Base-by-base conservation (phyloP, 139 green algal genomes). In the Penium margaritaceum region DNA sequence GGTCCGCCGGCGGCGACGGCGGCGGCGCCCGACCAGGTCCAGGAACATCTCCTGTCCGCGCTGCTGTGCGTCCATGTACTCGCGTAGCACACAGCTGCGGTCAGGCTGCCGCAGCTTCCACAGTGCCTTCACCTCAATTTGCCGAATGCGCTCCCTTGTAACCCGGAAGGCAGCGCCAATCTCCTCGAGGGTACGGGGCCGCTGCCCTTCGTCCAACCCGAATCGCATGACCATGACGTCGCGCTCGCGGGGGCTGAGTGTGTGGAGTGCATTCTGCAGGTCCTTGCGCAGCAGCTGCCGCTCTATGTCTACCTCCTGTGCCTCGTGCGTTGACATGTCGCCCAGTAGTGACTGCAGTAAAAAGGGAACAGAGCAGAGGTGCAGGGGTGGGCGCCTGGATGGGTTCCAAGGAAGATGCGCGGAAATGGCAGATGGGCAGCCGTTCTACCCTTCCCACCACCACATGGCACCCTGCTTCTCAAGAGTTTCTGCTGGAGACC, bases 51-150 rank as follows among this genome's bases (percentile, higher is more conserved):
- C n/a, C n/a, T n/a, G n/a, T n/a, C n/a, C n/a, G n/a, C n/a, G n/a
- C n/a, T n/a, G n/a, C n/a, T n/a, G n/a, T n/a, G n/a, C n/a, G n/a
- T 77, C 70, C 2, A 77, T 19, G 58, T 79, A 81, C 17, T 72
- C 55, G 9, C 33, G n/a, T 5, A 83, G 70, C 30, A 67, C 39
- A 15, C 39, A 71, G 57, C 70, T 80, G 19, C 70, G 21, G 5
- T 29, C 64, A 17, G 76, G 76, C 21, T 87, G 72, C 36, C 76
- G 76, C 63, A 98, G 85, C 84, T 94, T 94, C 24, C 84, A 78
- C 44, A 98, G 67, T 21, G 90, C 92, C 77, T 95, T 95, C 27
- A 85, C 84, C 81, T 98, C 94, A 58, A 99, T 92, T 86, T 99
- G 94, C 29, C 94, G 86, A 35, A 99, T 93, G 54, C 94, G 88